phyloP scores from a whole-genome alignment of 1,284 basidiomycete species.

The Cutaneotrichosporon spelunceum region DNA sequence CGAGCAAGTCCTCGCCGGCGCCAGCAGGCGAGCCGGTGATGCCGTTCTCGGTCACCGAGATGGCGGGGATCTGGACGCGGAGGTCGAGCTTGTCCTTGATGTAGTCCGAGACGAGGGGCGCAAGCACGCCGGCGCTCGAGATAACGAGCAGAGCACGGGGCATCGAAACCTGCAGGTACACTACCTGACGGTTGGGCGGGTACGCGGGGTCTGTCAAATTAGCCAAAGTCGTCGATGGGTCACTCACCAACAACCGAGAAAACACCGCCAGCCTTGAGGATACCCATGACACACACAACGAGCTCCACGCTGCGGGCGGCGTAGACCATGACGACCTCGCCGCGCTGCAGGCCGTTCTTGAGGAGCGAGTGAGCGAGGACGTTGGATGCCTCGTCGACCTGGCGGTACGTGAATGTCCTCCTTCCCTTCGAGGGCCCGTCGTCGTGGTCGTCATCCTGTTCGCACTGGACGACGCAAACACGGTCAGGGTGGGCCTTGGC shows the following conservation, averaged over 20 bases:
- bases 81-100: constrained; percentile 76
- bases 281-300: constrained; percentile 94
- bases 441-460: constrained; percentile 54
- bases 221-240: background rate
- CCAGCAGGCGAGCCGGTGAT: constrained; percentile 64
- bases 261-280: constrained; percentile 93
- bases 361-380: constrained; percentile 88
- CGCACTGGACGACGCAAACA: constrained; percentile 76
- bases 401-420: constrained; percentile 70
- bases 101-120: constrained; percentile 79
- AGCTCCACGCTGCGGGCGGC: constrained; percentile 95
- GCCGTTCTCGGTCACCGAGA: constrained; percentile 67
- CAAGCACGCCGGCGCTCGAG: constrained; percentile 81
- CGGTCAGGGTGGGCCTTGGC: constrained; percentile 71
- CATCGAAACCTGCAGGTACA: constrained; percentile 90
- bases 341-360: constrained; percentile 77
- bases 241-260: constrained; percentile 91
- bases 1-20: constrained; percentile 47
- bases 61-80: constrained; percentile 87
- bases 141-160: constrained; percentile 92
- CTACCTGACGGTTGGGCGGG: constrained; percentile 88
- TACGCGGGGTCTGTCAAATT: constrained; percentile 80
- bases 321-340: constrained; percentile 99
- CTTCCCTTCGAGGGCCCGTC: constrained; percentile 50
- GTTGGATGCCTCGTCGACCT: constrained; percentile 82